Conservation (phyloP, 495 filamentous ascomycete genomes). For the Cryomyces minteri region DNA sequence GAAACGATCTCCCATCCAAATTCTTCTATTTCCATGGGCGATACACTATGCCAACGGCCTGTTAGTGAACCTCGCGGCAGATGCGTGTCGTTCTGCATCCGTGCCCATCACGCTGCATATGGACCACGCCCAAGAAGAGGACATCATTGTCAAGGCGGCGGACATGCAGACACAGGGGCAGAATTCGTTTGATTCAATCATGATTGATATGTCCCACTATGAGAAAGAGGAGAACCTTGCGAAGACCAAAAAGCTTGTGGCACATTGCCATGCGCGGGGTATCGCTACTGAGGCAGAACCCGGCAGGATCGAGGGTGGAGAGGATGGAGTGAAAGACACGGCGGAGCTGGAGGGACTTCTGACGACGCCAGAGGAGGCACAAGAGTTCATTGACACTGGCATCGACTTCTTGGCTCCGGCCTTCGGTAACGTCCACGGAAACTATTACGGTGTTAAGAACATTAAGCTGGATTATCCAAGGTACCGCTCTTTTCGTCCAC, state of each 20-base stretch:
- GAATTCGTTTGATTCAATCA: slow-evolving; percentile 9
- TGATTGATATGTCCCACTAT: slow-evolving; percentile 16
- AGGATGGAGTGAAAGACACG: slow-evolving; percentile 14
- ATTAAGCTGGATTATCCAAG: slow-evolving; percentile 8
- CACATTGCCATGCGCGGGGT: slow-evolving; percentile 12
- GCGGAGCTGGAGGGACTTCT: slow-evolving; percentile 12
- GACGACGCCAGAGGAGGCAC: slow-evolving; percentile 12
- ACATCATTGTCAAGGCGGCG: slow-evolving; percentile 11
- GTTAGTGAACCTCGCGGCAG: slow-evolving; percentile 44
- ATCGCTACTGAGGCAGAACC: slow-evolving; percentile 15
- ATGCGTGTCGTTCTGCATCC: slow-evolving; percentile 40
- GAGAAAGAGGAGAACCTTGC: slow-evolving; percentile 14
- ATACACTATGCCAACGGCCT: slow-evolving; percentile 43
- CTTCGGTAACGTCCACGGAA: slow-evolving; percentile 14
- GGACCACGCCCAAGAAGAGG: slow-evolving; percentile 17
- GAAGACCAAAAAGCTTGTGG: slow-evolving; percentile 8
- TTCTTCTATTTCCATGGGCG: slow-evolving; percentile 80
- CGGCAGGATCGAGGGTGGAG: slow-evolving; percentile 14
- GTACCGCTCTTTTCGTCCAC: not conserved
- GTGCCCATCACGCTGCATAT: slow-evolving; percentile 16
- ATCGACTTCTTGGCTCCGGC: slow-evolving; percentile 14
- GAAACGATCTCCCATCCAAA: slow-evolving; percentile 55
- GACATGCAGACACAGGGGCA: too few species aligned
- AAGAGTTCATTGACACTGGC: slow-evolving; percentile 11
- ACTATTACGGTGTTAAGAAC: slow-evolving; percentile 8